These are phyloP conservation scores for Eutrema yunnanense DNA, from an alignment of 345 rosid genomes.

Conservation along the genomic window DNA sequence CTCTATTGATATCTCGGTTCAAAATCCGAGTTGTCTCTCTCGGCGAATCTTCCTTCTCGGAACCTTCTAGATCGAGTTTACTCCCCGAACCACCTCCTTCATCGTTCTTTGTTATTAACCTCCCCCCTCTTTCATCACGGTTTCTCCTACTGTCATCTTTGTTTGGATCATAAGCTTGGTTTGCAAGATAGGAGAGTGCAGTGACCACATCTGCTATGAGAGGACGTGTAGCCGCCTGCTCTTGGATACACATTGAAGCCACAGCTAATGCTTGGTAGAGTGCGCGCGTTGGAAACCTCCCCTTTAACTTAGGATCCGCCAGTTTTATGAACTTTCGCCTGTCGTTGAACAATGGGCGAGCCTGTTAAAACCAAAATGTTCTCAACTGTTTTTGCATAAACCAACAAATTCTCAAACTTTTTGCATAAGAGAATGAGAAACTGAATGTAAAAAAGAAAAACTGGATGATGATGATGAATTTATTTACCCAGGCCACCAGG, in stretches of 20 bases:
- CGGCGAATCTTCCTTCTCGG: conserved; percentile 87
- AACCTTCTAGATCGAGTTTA: conserved; percentile 72
- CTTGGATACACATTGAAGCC: conserved; percentile 98
- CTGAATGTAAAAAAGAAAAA: neutral
- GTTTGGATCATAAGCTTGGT: conserved; percentile 72
- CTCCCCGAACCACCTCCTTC: conserved; percentile 73
- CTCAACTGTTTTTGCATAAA: neutral
- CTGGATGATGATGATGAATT: neutral
- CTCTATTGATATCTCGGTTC: conserved; percentile 75
- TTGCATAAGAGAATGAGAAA: neutral
- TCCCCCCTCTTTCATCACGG: conserved; percentile 55
- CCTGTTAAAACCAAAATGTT: conserved; percentile 41
- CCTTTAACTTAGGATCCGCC: conserved; percentile 78
- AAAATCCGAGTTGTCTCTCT: conserved; percentile 60
- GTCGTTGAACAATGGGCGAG: conserved; percentile 79
- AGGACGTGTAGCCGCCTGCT: conserved; percentile 94
- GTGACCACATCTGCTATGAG: conserved; percentile 92
- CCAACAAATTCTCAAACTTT: neutral
- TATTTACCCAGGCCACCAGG: conserved; percentile 83
- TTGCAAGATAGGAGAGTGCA: conserved; percentile 86
- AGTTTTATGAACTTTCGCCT: conserved; percentile 68
- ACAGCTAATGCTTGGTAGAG: conserved; percentile 94
- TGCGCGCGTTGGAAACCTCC: conserved; percentile 81
- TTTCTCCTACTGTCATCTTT: conserved; percentile 46
- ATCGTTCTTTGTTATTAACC: conserved; percentile 48